Percentiles rank a stretch among this genome's conserved stretches.
Evolutionary conservation across 495 filamentous ascomycete genomes (phyloP).

Genomic region (Entonaema liquescens): DNA sequence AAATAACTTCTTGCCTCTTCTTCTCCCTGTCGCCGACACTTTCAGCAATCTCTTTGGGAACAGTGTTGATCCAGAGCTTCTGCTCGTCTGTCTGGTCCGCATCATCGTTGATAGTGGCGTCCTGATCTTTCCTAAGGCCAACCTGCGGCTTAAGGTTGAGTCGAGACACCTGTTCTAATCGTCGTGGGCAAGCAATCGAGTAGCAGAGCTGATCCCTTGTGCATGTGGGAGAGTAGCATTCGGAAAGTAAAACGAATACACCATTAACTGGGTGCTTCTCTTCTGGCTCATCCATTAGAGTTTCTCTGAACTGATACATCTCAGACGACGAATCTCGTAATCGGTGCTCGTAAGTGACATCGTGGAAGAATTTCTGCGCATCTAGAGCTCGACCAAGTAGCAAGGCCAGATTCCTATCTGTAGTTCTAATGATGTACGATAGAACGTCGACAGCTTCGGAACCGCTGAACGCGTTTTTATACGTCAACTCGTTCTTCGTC

Average conservation of each 20-base stretch:
- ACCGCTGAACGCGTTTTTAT: conserved; percentile 95
- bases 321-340: conserved; percentile 89
- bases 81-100: conserved; percentile 91
- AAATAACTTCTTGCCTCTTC: conserved; percentile 98
- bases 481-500: conserved; percentile 95
- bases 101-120: conserved; percentile 76
- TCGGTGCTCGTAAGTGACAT: conserved; percentile 97
- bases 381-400: conserved; percentile 93
- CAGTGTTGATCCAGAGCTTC: conserved; percentile 99
- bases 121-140: conserved; percentile 83
- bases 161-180: conserved; percentile 93
- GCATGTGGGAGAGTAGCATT: conserved; percentile 98
- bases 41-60: conserved; percentile 93
- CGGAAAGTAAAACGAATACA: conserved; percentile 93
- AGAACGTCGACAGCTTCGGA: conserved; percentile 95
- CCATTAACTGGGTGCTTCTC: conserved; percentile 86
- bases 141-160: conserved; percentile 91
- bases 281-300: conserved; percentile 82
- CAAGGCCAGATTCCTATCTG: conserved; percentile 91
- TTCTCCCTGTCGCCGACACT: conserved; percentile 88
- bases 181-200: conserved; percentile 94
- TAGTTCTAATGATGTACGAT: conserved; percentile 93
- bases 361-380: conserved; percentile 99
- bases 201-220: conserved; percentile 95
- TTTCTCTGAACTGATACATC: conserved; percentile 97